Conservation (phyloP, 2,329 filamentous ascomycete species). For the Trichoderma guizhouense region DNA sequence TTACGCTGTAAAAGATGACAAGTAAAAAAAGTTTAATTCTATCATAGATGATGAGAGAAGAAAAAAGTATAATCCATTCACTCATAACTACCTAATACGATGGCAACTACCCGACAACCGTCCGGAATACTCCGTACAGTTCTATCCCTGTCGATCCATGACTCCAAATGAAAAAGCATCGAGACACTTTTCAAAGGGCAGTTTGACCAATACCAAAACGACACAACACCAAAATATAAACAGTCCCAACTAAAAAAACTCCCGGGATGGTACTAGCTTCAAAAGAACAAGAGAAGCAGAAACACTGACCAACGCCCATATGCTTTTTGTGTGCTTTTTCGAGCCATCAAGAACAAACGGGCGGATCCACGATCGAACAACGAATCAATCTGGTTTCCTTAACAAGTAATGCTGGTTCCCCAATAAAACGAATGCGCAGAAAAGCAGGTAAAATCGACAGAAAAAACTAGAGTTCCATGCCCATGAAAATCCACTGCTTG, state of each 20-base stretch:
- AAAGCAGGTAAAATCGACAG: conserved; percentile 10
- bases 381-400: not conserved
- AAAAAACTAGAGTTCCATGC: conserved; percentile 73
- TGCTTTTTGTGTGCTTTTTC: not conserved
- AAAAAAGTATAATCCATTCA: not conserved
- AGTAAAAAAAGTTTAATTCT: not conserved
- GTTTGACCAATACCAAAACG: not conserved
- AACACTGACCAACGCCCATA: not conserved
- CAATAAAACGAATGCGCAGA: conserved; percentile 11
- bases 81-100: not conserved
- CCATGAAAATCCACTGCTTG: conserved; percentile 78
- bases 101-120: conserved; percentile 1
- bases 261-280: not conserved
- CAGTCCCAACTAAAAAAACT: not conserved
- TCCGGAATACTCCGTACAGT: conserved; percentile 10
- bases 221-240: not conserved
- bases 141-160: conserved; percentile 7
- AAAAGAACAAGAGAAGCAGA: not conserved
- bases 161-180: not conserved
- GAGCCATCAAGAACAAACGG: not conserved
- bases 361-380: not conserved
- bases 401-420: not conserved
- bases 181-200: not conserved
- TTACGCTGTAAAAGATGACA: not conserved
- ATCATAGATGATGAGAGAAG: not conserved